Base-by-base conservation (phyloP, 768 basidiomycete species). In the Psilocybe tampanensis region DNA sequence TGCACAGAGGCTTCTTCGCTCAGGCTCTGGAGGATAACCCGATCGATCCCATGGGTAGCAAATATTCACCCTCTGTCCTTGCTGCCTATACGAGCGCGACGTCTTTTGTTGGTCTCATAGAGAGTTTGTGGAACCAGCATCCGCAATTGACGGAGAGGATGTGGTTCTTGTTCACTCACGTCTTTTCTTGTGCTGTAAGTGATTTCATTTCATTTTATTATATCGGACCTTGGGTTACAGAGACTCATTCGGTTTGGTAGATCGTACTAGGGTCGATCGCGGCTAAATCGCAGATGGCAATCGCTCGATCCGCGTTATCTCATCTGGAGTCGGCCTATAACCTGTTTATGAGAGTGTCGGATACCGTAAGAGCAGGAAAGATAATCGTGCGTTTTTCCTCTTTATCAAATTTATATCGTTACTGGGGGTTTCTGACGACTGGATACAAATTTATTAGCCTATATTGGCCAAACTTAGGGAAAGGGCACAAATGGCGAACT, bases 1-100 rank as follows among this genome's bases (percentile, higher is more conserved):
- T 90, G 78, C 87, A 90, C 69, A 80, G 88, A 47, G 86, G 86
- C 6, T 90, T 86, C 74, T 90, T 90, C 64, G 87, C 86, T 1
- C 82, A 84, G 55, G 86, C 87, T 0, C 68, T 90, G 54, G 85
- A 86, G 63, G 86, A 88, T 58, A 79, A 69, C 54, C 82, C 85
- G 0, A 71, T 68, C 7, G 87, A 90, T 67, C 86, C 86, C 4
- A 82, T 89, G 73, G 83, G 85, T 3, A 86, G 85, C 75, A 87
- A 83, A 66, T 90, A 84, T 64, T 82, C 83, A 3, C 83, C 78
- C 18, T 89, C 87, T 3, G 86, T 89, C 5, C 70, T 90, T 47
- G 85, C 87, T 1, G 87, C 86, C 1, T 87, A 89, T 68, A 78
- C 75, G n/a, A 85, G 86, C 58, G 86, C 88, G 21, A 86, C 85